Conservation (phyloP, 345 rosid genomes). For the Eucalyptus curtisii region DNA sequence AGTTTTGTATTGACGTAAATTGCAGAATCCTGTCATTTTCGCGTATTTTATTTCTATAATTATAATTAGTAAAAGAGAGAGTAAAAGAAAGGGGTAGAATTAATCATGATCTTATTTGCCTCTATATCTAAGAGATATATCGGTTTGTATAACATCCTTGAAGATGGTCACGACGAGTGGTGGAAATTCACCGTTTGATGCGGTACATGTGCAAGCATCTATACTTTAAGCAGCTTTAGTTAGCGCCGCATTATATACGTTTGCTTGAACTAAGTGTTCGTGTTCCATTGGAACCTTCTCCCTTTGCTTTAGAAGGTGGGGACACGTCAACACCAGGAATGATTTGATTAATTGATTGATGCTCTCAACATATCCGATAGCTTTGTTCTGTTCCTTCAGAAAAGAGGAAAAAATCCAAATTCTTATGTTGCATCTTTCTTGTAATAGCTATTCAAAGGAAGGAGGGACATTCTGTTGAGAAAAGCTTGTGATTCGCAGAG, state of each 20-base stretch:
- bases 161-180: not conserved
- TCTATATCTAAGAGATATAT: not conserved
- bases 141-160: not conserved
- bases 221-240: not conserved
- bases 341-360: not conserved
- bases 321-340: not conserved
- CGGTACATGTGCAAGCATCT: not conserved
- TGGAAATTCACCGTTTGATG: not conserved
- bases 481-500: not conserved
- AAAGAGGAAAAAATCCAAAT: not conserved
- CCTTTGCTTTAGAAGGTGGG: not conserved
- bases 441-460: not conserved
- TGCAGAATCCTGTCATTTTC: rapidly evolving
- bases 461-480: not conserved
- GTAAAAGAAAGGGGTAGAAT: not conserved
- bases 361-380: not conserved
- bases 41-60: rapidly evolving
- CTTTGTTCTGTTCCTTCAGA: not conserved
- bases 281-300: not conserved
- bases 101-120: not conserved
- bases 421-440: not conserved
- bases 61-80: not conserved
- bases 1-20: rapidly evolving
- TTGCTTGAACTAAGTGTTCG: not conserved
- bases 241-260: not conserved